Conservation (phyloP, 768 basidiomycete species). For the Lactarius evosmus region DNA sequence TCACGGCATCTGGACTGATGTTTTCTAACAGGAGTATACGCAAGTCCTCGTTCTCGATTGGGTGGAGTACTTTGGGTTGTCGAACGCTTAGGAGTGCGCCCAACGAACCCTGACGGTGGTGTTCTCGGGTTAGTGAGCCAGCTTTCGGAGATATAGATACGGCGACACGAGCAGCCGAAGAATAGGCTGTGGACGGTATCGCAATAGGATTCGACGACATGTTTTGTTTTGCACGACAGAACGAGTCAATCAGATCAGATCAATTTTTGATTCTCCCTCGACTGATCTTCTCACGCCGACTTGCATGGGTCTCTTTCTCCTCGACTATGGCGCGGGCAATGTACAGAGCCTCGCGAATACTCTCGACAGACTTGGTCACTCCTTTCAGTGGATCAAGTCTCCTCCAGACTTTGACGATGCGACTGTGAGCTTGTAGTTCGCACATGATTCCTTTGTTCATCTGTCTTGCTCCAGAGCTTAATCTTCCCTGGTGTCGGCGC, state of each 20-base stretch:
- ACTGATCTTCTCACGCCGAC: constrained; percentile 28
- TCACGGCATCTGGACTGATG: constrained; percentile 88
- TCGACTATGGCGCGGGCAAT: constrained; percentile 97
- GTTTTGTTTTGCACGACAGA: constrained; percentile 4
- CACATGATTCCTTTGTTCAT: constrained; percentile 15
- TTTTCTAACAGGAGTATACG: constrained; percentile 89
- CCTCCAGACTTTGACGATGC: constrained; percentile 83
- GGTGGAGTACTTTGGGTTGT: constrained; percentile 71
- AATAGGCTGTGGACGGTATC: constrained; percentile 37
- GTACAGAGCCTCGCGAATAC: constrained; percentile 94
- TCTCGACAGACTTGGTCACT: constrained; percentile 74
- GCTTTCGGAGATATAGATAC: constrained; percentile 56
- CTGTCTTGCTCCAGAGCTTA: constrained; percentile 59
- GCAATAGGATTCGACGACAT: constrained; percentile 50
- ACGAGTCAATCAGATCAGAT: neutral
- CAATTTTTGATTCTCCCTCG: neutral
- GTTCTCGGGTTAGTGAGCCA: constrained; percentile 36
- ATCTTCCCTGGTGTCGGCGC: constrained; percentile 97
- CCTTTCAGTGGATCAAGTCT: constrained; percentile 83
- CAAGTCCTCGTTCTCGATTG: constrained; percentile 76
- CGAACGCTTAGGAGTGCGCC: constrained; percentile 38
- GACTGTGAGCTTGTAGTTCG: constrained; percentile 60
- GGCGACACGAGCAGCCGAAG: constrained; percentile 37
- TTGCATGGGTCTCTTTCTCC: constrained; percentile 66
- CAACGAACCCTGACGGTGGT: constrained; percentile 31